Base-by-base conservation (phyloP, 1,139 yeast genomes). In the Yamadazyma friedrichii region DNA sequence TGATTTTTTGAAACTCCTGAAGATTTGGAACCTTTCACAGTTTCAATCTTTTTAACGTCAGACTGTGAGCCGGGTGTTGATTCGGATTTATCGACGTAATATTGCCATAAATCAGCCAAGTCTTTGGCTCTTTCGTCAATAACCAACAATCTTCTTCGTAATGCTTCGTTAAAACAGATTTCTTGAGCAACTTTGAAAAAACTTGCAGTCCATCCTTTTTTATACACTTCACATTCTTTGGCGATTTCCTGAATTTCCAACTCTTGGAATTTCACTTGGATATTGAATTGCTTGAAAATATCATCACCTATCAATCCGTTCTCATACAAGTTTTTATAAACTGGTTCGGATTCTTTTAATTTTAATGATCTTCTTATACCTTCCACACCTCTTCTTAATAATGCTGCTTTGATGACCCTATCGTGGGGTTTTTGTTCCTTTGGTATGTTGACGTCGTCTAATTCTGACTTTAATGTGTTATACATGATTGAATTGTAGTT, bases 301-400 rank as follows among this genome's bases (percentile, higher is more conserved):
- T 87, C 95, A 55, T 93, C 98, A 28, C 97, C 97, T 47, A 93
- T 82, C 27, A 91, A 80, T 1, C 98, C 98, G 41, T 80, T 82
- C 56, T 91, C 94, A 59, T 89, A 91, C 48, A 93, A 70, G 39
- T 76, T 71, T 40, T 78, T 79, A 54, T 88, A 77, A 39, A 76
- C 78, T 4, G 84, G 83, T 60, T 84, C 85, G 50, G 76, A 70
- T 53, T 86, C 91, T 60, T 88, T 85, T 61, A 89, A 68, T 55
- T 81, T 78, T 61, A 84, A 69, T 51, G 84, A 67, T 51, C 88
- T 71, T 51, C 87, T 74, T 43, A 85, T 68, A 33, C 84, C 85
- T 61, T 85, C 93, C 11, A 82, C 79, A 1, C 88, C 89, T 61
- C 91, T 72, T 55, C 84, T 74, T 48, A 85, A 69, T 44, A 93